Percentiles rank a stretch among this genome's conserved stretches.
phyloP scores from a whole-genome alignment of 352 stramenopile genomes.

The Pythium chondricola region DNA sequence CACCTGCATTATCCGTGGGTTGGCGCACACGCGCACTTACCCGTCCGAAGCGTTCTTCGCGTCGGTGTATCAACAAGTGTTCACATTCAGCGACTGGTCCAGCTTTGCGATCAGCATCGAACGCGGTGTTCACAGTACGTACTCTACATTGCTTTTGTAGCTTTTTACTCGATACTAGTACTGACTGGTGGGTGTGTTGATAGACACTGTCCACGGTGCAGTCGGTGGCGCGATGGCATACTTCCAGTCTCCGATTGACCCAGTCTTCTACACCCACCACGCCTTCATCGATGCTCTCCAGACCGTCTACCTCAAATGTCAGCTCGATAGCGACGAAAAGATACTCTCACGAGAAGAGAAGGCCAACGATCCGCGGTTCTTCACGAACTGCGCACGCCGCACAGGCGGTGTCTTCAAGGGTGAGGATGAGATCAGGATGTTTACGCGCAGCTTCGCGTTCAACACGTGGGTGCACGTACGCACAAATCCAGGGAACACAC shows the following conservation, averaged over 20 bases:
- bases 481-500: conserved; percentile 23
- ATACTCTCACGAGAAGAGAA: conserved; percentile 19
- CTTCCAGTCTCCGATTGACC: conserved; percentile 14
- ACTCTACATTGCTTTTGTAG: not conserved
- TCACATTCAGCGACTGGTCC: not conserved
- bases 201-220: conserved; percentile 12
- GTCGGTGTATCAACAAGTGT: conserved; percentile 15
- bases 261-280: conserved; percentile 20
- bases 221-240: conserved; percentile 9
- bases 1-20: conserved; percentile 3
- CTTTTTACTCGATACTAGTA: not conserved
- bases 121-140: conserved; percentile 15
- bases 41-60: conserved; percentile 8
- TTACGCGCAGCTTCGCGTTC: not conserved
- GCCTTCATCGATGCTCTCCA: conserved; percentile 14
- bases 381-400: conserved; percentile 18
- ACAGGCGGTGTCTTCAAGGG: conserved; percentile 10
- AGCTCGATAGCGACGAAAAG: conserved; percentile 6
- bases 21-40: not conserved
- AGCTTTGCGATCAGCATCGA: conserved; percentile 4
- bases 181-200: not conserved
- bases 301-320: conserved; percentile 19
- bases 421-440: conserved; percentile 2
- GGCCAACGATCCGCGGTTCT: conserved; percentile 28
- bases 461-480: conserved; percentile 25